Conservation (phyloP, 257 asterid species). For the Rubia yunnanensis region DNA sequence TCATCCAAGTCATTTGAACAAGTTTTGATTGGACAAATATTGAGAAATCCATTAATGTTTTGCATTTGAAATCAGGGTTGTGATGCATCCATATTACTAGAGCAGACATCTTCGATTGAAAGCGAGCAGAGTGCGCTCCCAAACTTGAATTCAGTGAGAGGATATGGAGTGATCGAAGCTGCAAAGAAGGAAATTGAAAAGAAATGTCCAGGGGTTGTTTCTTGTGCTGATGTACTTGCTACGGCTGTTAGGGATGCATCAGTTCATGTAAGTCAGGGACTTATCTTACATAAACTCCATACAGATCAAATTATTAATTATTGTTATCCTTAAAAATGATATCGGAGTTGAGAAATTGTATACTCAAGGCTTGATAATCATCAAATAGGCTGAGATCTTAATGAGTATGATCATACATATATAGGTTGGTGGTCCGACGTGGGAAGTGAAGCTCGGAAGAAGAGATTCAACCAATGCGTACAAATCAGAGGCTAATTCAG, state of each 20-base stretch:
- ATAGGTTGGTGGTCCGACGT: conserved; percentile 1
- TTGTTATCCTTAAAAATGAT: neutral
- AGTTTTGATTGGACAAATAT: too few species aligned
- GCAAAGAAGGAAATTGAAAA: neutral
- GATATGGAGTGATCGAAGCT: neutral
- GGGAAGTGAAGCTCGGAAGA: neutral
- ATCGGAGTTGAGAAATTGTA: neutral
- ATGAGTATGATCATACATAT: too few species aligned
- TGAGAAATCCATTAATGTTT: neutral
- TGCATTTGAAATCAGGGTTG: neutral
- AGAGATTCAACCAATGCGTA: neutral
- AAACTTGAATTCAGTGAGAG: neutral
- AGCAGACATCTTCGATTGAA: neutral
- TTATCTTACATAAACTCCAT: too few species aligned
- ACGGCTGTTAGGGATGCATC: neutral
- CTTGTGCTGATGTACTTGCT: neutral
- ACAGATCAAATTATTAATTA: neutral
- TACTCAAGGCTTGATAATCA: neutral
- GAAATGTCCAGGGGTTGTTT: conserved; percentile 3
- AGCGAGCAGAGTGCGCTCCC: neutral
- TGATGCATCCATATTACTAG: neutral
- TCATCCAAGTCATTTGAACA: too few species aligned
- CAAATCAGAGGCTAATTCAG: neutral
- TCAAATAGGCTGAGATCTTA: neutral
- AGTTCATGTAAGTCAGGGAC: neutral